Percentiles rank a stretch among this genome's conserved stretches.
Evolutionary conservation across 2,329 filamentous ascomycete species (phyloP).

Genomic region (Phialophora chinensis): DNA sequence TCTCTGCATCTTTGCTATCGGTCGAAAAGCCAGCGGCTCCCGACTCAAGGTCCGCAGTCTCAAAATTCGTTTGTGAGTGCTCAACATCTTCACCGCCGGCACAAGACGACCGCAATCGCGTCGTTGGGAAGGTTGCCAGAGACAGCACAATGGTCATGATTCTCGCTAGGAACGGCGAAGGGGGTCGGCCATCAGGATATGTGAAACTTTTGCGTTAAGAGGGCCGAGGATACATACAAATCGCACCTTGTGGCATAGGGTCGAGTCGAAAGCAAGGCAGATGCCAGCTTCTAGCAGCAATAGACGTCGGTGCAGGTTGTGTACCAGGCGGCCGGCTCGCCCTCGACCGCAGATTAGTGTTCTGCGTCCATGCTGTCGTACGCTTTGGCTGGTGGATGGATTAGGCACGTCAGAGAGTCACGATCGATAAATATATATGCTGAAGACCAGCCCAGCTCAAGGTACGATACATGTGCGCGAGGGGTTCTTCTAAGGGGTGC

Average conservation of each 20-base stretch:
- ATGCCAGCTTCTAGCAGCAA: too few species aligned
- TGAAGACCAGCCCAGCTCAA: neutral
- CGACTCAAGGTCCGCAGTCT: neutral
- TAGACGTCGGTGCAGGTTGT: neutral
- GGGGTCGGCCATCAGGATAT: conserved; percentile 17
- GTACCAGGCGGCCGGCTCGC: neutral
- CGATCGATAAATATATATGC: neutral
- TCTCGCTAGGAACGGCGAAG: conserved; percentile 14
- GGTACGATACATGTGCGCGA: too few species aligned
- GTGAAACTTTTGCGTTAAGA: conserved; percentile 10
- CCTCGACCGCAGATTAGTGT: neutral
- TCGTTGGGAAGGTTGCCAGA: conserved; percentile 28
- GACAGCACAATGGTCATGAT: conserved; percentile 31
- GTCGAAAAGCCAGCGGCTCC: neutral
- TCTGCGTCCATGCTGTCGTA: neutral
- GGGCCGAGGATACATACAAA: neutral
- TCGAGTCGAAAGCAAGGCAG: too few species aligned
- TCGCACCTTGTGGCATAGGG: too few species aligned
- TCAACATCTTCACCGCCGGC: conserved; percentile 10
- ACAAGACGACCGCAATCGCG: conserved; percentile 23
- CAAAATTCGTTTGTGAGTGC: conserved; percentile 12
- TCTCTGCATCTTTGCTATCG: conserved; percentile 3
- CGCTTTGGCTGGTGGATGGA: neutral
- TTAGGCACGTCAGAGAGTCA: neutral
- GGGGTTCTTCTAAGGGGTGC: too few species aligned